Evolutionary conservation across 768 basidiomycete genomes (phyloP), one percentile per base, ranked within the genome.

Genomic region (Cytidiella melzeri): DNA sequence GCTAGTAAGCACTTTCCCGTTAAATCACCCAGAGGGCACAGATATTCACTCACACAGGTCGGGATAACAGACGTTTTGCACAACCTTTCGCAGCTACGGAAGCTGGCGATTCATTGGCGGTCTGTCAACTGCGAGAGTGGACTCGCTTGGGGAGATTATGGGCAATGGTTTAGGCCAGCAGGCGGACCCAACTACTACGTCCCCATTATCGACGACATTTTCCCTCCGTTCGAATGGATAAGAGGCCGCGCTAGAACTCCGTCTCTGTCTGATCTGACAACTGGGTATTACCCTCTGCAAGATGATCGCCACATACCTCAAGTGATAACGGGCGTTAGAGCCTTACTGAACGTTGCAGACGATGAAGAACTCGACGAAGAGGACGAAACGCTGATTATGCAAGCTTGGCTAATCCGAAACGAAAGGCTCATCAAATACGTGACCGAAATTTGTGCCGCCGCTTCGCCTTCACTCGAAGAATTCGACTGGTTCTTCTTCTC

Each of bases 401-500:
- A 24, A 1, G 36, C 20, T 3, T 51, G 50, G 50, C 12, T 25
- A 15, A 15, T 15, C 27, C 43, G 51, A 9, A 39, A 55, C 36
- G n/a, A 21, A 5, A 24, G n/a, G 7, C 23, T 25, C 11, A 38
- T 50, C 10, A 25, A 34, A 19, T 5, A 21, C 6, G n/a, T n/a
- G 30, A 37, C 55, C 27, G 28, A 36, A 26, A 15, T 40, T 12
- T 42, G 55, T 12, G 56, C n/a, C n/a, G n/a, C n/a, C n/a, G n/a
- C n/a, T n/a, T n/a, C n/a, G 41, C 21, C 34, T 12, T 2, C 51
- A 2, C 45, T 59, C 42, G 53, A 55, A 39, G 28, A 50, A 37
- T 18, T 57, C 24, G 53, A 55, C 18, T 57, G 55, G 55, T 53
- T 41, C 43, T 28, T 45, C n/a, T n/a, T n/a, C n/a, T n/a, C n/a